Conservation (phyloP, 2,329 filamentous ascomycete species). For the Proliferodiscus dingleyae region DNA sequence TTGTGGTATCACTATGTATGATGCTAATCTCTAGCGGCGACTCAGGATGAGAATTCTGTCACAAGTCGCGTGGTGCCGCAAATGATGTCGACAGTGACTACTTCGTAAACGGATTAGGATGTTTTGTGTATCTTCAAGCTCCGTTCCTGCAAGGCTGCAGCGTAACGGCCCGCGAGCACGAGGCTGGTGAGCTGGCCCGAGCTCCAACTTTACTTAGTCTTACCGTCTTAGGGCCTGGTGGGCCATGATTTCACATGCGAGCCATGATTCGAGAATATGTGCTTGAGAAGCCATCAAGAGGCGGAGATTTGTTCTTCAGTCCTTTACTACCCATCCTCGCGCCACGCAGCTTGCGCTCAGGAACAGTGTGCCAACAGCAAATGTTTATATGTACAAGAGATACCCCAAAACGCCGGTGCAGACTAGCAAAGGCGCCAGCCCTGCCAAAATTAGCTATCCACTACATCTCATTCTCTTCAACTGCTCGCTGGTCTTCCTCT, state of each 20-base stretch:
- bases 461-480: background rate
- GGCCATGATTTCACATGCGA: background rate
- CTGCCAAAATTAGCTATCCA: background rate
- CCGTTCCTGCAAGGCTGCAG: too few species aligned
- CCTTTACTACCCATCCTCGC: background rate
- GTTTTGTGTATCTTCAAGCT: too few species aligned
- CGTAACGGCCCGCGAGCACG: too few species aligned
- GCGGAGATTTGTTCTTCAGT: background rate
- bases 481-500: background rate
- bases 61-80: too few species aligned
- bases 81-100: too few species aligned
- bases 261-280: background rate
- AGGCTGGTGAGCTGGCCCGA: too few species aligned
- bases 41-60: too few species aligned
- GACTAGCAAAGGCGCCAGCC: background rate
- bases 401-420: conserved; percentile 4
- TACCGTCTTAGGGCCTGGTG: too few species aligned
- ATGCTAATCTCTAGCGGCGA: too few species aligned
- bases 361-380: background rate
- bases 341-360: background rate
- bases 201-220: too few species aligned
- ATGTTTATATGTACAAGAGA: conserved; percentile 4
- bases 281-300: background rate
- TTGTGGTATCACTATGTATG: too few species aligned
- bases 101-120: too few species aligned